Conservation (phyloP, 2,329 filamentous ascomycete genomes). For the Colletotrichum nymphaeae region DNA sequence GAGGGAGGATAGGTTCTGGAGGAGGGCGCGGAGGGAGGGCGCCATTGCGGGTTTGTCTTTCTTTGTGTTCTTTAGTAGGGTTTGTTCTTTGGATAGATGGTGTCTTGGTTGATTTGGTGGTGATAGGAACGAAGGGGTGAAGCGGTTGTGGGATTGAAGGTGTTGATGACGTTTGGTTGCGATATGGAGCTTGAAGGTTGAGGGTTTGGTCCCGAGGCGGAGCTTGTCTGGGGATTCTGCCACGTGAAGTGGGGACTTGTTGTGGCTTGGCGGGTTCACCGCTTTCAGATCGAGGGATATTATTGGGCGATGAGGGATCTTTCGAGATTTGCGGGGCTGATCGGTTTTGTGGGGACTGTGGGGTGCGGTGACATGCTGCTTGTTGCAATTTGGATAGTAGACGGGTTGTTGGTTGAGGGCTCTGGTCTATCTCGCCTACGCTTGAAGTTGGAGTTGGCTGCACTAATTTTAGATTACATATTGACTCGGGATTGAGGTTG, state of each 20-base stretch:
- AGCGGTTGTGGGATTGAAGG: not conserved
- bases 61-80: too few relatives aligned
- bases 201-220: slow-evolving; percentile 5
- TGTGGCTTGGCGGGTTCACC: not conserved
- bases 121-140: not conserved
- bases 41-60: not conserved
- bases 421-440: too few relatives aligned
- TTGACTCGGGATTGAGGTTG: too few relatives aligned
- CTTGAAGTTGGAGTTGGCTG: too few relatives aligned
- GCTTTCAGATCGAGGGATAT: not conserved
- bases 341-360: not conserved
- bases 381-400: too few relatives aligned
- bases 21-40: slow-evolving; percentile 14
- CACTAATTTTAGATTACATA: fast-evolving
- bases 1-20: slow-evolving; percentile 3
- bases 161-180: not conserved
- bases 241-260: not conserved
- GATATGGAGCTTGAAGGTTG: not conserved
- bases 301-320: not conserved
- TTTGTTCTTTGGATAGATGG: too few relatives aligned
- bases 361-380: slow-evolving; percentile 4
- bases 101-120: not conserved
- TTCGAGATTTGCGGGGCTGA: too few relatives aligned
- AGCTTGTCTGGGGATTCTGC: slow-evolving; percentile 29
- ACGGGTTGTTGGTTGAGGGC: too few relatives aligned